Evolutionary conservation across 495 filamentous ascomycete species (phyloP).

Genomic region (Trichoderma virens): DNA sequence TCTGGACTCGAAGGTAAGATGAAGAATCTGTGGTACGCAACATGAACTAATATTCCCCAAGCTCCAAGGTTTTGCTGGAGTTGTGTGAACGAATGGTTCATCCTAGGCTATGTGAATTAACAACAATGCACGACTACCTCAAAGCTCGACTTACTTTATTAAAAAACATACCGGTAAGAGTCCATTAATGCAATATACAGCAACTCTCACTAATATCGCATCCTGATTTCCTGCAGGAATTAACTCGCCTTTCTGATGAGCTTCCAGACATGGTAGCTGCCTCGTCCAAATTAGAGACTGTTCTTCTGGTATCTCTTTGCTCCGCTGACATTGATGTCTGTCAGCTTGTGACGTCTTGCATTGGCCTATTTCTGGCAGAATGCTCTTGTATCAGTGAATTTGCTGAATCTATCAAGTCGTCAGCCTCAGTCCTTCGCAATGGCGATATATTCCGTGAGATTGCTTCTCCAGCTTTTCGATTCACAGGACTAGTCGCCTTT

Average conservation of each 20-base stretch:
- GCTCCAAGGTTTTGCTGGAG: slow-evolving; percentile 41
- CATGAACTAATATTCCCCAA: slow-evolving; percentile 15
- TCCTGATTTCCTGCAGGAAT: slow-evolving; percentile 27
- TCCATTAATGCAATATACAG: not conserved
- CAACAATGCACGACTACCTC: slow-evolving; percentile 44
- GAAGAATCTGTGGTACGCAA: slow-evolving; percentile 12
- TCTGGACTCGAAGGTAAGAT: slow-evolving; percentile 48
- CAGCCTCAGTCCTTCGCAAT: slow-evolving; percentile 49
- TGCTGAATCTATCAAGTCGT: slow-evolving; percentile 37
- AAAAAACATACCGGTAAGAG: slow-evolving; percentile 35
- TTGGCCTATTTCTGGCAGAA: slow-evolving; percentile 56
- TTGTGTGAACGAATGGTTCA: slow-evolving; percentile 41
- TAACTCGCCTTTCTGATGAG: slow-evolving; percentile 40
- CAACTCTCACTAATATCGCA: not conserved
- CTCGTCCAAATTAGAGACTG: slow-evolving; percentile 47
- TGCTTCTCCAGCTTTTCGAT: slow-evolving; percentile 52
- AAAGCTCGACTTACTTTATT: slow-evolving; percentile 41
- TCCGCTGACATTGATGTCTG: slow-evolving; percentile 56
- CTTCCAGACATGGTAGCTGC: slow-evolving; percentile 40
- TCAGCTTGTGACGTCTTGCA: slow-evolving; percentile 51
- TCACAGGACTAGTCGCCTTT: slow-evolving; percentile 59
- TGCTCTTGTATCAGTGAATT: slow-evolving; percentile 46
- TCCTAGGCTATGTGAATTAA: slow-evolving; percentile 32
- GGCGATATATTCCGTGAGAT: slow-evolving; percentile 53
- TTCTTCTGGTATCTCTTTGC: slow-evolving; percentile 54